A percentile compares a stretch with the other conserved stretches of the same genome.
phyloP scores from a whole-genome alignment of 73 alveolate species.

The Paramecium tetraurelia region DNA sequence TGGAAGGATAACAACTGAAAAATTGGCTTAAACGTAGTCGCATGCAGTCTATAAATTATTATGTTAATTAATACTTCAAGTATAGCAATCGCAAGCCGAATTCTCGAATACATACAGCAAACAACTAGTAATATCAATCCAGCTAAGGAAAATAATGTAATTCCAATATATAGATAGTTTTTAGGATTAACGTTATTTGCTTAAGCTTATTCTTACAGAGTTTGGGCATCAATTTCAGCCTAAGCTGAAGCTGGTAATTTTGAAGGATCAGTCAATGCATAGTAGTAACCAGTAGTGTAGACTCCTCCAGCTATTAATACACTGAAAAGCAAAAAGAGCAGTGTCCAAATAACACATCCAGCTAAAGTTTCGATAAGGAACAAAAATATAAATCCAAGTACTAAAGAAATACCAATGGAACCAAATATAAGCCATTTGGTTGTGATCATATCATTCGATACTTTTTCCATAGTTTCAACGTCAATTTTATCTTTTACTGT shows the following conservation, averaged over 20 bases:
- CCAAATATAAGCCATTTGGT: slow-evolving; percentile 12
- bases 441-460: slow-evolving; percentile 35
- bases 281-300: background rate
- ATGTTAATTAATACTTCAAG: slow-evolving; percentile 60
- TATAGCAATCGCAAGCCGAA: slow-evolving; percentile 88
- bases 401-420: background rate
- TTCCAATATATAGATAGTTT: background rate
- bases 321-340: background rate
- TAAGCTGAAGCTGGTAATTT: background rate
- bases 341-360: slow-evolving; percentile 37
- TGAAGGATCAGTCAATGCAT: slow-evolving; percentile 29
- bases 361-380: background rate
- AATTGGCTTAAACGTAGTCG: slow-evolving; percentile 27
- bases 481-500: background rate
- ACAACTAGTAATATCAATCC: slow-evolving; percentile 68
- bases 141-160: slow-evolving; percentile 60
- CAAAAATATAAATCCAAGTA: slow-evolving; percentile 5
- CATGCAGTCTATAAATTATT: slow-evolving; percentile 26
- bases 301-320: slow-evolving; percentile 23
- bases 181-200: background rate
- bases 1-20: slow-evolving; percentile 78
- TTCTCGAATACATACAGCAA: slow-evolving; percentile 84
- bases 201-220: slow-evolving; percentile 7
- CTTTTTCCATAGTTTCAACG: slow-evolving; percentile 13
- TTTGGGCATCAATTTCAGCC: background rate